phyloP scores from a whole-genome alignment of 2,329 filamentous ascomycete genomes.

The Xylariaceae sp. region DNA sequence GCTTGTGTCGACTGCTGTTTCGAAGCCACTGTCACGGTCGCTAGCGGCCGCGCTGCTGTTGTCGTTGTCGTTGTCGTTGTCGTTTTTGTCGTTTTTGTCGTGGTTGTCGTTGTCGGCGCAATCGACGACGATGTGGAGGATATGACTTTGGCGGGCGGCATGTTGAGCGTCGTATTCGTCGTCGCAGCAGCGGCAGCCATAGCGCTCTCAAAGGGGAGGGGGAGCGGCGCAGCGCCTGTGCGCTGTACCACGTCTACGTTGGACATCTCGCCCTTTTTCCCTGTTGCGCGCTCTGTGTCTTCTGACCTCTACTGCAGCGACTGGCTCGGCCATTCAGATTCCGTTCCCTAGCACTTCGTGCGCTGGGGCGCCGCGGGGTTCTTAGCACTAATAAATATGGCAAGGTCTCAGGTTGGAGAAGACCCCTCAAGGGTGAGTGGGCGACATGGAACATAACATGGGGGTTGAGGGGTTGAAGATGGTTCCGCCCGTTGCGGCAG shows the following conservation, averaged over 20 bases:
- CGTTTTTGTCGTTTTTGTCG: constrained; percentile 17
- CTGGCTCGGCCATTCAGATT: constrained; percentile 45
- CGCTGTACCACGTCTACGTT: constrained; percentile 44
- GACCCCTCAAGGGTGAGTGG: constrained; percentile 12
- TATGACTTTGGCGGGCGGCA: constrained; percentile 13
- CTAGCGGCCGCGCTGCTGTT: constrained; percentile 13
- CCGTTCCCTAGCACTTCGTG: constrained; percentile 35
- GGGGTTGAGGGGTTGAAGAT: constrained; percentile 6
- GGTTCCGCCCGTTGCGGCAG: constrained; percentile 37
- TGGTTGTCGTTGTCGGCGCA: constrained; percentile 13
- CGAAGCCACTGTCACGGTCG: neutral
- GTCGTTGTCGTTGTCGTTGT: constrained; percentile 15
- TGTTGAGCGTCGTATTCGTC: constrained; percentile 12
- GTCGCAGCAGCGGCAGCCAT: constrained; percentile 36
- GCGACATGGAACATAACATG: neutral
- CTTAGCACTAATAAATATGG: constrained; percentile 38
- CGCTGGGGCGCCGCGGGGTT: constrained; percentile 40
- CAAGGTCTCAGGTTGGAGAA: constrained; percentile 21
- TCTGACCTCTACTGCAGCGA: constrained; percentile 37
- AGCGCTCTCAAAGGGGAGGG: constrained; percentile 38
- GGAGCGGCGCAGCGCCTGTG: constrained; percentile 40
- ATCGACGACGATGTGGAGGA: constrained; percentile 8
- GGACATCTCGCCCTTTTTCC: constrained; percentile 40
- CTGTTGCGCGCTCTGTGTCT: constrained; percentile 37
- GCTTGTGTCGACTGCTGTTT: neutral